Conservation (phyloP, 169 alveolate species). For the Perkinsus marinus region DNA sequence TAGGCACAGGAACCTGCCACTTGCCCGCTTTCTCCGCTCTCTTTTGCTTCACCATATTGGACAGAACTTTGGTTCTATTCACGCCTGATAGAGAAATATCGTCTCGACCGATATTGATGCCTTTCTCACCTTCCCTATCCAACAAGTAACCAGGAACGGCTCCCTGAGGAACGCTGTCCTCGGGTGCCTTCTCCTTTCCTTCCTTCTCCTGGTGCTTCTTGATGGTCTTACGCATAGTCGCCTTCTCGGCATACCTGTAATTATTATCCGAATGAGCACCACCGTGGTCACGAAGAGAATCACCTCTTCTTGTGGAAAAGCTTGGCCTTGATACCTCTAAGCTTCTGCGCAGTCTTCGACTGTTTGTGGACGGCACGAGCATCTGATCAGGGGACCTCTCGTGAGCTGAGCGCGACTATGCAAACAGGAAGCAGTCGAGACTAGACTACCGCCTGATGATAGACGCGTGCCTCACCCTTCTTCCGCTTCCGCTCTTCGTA, state of each 20-base stretch:
- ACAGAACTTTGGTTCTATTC: slow-evolving; percentile 43
- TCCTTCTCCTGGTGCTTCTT: slow-evolving; percentile 82
- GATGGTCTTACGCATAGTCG: slow-evolving; percentile 10
- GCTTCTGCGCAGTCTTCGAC: slow-evolving; percentile 79
- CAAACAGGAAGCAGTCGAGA: too few relatives aligned
- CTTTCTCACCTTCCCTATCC: slow-evolving; percentile 89
- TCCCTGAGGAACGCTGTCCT: slow-evolving; percentile 72
- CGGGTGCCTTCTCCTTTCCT: slow-evolving; percentile 63
- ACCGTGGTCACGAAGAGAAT: too few relatives aligned
- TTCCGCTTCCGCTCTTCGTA: slow-evolving; percentile 64
- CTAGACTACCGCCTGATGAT: too few relatives aligned
- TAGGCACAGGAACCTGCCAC: slow-evolving; percentile 98
- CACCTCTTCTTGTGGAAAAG: slow-evolving; percentile 71
- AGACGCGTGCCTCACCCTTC: neutral
- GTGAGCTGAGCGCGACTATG: too few relatives aligned
- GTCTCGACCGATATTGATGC: slow-evolving; percentile 45
- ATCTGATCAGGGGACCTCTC: slow-evolving; percentile 3
- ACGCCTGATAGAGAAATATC: neutral
- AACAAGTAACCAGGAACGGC: slow-evolving; percentile 96
- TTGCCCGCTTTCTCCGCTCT: slow-evolving; percentile 98
- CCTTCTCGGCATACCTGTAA: neutral
- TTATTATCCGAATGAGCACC: too few relatives aligned
- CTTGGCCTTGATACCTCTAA: slow-evolving; percentile 93
- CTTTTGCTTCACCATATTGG: slow-evolving; percentile 95
- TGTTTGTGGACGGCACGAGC: slow-evolving; percentile 83